Evolutionary conservation across 2,329 filamentous ascomycete genomes (phyloP), one percentile per base, ranked within the genome.

Genomic region (Colletotrichum salicis): DNA sequence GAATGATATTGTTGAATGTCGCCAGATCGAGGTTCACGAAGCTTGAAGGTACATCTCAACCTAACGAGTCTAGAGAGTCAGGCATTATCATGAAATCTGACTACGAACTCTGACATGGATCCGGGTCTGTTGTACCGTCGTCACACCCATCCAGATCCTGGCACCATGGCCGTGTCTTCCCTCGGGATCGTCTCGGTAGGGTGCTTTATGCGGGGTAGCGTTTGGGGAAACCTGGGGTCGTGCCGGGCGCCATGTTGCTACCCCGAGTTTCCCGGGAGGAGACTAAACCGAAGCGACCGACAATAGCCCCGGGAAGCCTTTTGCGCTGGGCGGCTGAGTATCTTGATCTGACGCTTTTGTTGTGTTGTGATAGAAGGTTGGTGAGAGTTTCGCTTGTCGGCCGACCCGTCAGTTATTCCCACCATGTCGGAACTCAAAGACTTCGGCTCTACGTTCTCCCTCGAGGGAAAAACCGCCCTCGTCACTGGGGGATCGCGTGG

Each of bases 401-500:
- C 19, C 19, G n/a, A 19, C 4, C 19, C 8, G 41, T 48, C 8
- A n/a, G 4, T 22, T 0, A 48, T 48, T 8, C 41, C 41, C 41
- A 15, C 22, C 64, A 80, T 80, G 79, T 79, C 78, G 2, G 64
- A 79, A 6, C 71, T 81, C 55, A 72, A 71, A 29, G 74, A 78
- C 67, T 79, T 80, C 64, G 71, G 77, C 10, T 60, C 63, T 31
- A 67, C 80, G 37, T 80, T 81, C 45, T 77, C 79, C 6, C 80
- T 84, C 33, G 62, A 75, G 2, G 81, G 79, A 59, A 83, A 85
- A 70, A 82, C 84, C 13, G 83, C 87, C 64, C 78, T 87, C 29
- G 80, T 87, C 45, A 87, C 86, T 0, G 86, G 85, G 55, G 85
- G 83, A 64, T 88, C 86, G 66, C 78, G 81, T n/a, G 87, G 86